These are phyloP conservation scores for Monosporascus ibericus DNA, from an alignment of 2,329 filamentous ascomycete genomes.

Conservation along the genomic window DNA sequence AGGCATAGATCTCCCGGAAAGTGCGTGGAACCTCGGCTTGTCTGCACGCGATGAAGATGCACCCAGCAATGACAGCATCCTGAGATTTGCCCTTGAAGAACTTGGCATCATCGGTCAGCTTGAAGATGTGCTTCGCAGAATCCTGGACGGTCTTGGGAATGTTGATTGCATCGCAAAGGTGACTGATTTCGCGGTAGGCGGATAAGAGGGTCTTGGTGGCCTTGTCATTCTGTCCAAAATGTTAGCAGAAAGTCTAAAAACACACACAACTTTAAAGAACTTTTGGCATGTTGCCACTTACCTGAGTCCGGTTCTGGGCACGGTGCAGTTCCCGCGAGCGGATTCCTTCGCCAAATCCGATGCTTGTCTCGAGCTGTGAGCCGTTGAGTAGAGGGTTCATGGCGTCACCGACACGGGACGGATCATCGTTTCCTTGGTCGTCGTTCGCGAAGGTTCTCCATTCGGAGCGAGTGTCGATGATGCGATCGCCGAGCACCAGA, in stretches of 20 bases:
- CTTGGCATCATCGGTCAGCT: slow-evolving; percentile 86
- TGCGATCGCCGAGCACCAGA: slow-evolving; percentile 80
- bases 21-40: slow-evolving; percentile 82
- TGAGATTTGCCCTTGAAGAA: slow-evolving; percentile 93
- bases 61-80: slow-evolving; percentile 89
- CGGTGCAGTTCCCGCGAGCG: slow-evolving; percentile 59
- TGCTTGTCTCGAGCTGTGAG: slow-evolving; percentile 80
- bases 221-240: slow-evolving; percentile 58
- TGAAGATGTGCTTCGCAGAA: slow-evolving; percentile 91
- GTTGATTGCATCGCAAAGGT: slow-evolving; percentile 78
- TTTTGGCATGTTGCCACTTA: background rate
- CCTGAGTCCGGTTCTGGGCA: slow-evolving; percentile 63
- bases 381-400: slow-evolving; percentile 86
- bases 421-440: slow-evolving; percentile 92
- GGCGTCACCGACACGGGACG: slow-evolving; percentile 94
- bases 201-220: slow-evolving; percentile 72
- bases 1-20: slow-evolving; percentile 88
- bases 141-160: slow-evolving; percentile 78
- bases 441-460: slow-evolving; percentile 99
- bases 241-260: background rate
- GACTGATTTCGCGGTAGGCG: slow-evolving; percentile 85
- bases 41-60: slow-evolving; percentile 95
- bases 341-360: slow-evolving; percentile 76
- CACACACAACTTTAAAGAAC: background rate
- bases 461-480: slow-evolving; percentile 93